A percentile compares a stretch with the other conserved stretches of the same genome.
Evolutionary conservation across 2,329 filamentous ascomycete genomes (phyloP).

Genomic region (Alternaria brassicae): DNA sequence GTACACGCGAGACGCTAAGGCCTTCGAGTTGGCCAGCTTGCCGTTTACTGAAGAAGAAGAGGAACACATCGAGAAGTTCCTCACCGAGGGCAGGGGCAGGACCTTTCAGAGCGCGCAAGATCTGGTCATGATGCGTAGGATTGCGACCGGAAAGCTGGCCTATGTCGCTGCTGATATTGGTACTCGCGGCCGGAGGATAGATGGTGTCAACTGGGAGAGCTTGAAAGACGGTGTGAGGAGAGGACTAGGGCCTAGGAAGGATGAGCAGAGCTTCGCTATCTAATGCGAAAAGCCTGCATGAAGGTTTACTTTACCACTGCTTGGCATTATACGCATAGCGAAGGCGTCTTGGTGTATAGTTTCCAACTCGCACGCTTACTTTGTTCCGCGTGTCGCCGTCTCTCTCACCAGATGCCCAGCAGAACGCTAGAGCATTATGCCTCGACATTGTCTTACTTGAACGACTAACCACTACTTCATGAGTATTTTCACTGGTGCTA

Average conservation of each 20-base stretch:
- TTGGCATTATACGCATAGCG: background rate
- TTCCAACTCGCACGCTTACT: background rate
- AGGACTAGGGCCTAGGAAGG: constrained; percentile 46
- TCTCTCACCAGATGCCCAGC: background rate
- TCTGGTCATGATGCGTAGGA: constrained; percentile 74
- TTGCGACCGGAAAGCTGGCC: constrained; percentile 69
- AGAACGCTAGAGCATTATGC: background rate
- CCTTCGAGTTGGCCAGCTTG: constrained; percentile 74
- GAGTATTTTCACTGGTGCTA: background rate
- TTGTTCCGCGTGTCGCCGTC: background rate
- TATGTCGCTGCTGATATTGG: constrained; percentile 49
- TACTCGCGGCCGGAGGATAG: constrained; percentile 54
- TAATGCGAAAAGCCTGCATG: constrained; percentile 3
- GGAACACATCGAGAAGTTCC: constrained; percentile 73
- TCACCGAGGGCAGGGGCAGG: constrained; percentile 70
- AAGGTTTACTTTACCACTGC: background rate
- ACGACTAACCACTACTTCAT: background rate
- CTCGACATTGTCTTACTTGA: background rate
- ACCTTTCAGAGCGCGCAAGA: constrained; percentile 71
- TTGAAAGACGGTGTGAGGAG: constrained; percentile 47
- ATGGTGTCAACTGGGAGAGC: constrained; percentile 61
- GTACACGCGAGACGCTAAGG: constrained; percentile 59
- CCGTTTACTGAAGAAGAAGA: constrained; percentile 77
- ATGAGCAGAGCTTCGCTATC: constrained; percentile 29
- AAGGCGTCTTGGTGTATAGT: background rate